Base-by-base conservation (phyloP, 2,329 filamentous ascomycete genomes). In the Phoma herbarum region DNA sequence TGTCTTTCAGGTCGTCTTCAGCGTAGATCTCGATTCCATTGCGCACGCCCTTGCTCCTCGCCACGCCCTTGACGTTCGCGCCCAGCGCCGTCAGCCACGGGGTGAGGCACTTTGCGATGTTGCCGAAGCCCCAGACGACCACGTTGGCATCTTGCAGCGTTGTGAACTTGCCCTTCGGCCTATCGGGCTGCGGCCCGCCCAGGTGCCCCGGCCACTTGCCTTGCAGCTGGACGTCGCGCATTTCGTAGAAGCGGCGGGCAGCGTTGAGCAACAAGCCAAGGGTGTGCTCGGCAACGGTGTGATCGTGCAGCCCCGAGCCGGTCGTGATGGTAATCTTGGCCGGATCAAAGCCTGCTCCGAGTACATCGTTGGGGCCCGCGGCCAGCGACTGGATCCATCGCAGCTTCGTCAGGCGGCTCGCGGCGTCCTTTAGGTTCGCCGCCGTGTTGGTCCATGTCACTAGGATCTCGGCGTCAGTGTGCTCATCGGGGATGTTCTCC, bases 311-410 rank as follows among this genome's bases (percentile, higher is more conserved):
- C 25, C 87, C 86, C 1, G 85, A 87, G 22, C 87, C 87, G 14
- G 86, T 88, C 41, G 84, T 86, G 52, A 89, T 77, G n/a, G 55
- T 61, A 47, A 86, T 78, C 51, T 78, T 77, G 52, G 78, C 71
- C 10, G 79, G 66, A 69, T 86, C 82, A 74, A 89, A 89, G 55
- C 86, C 87, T 25, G 86, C 87, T 50, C 71, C 74, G 18, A 89
- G 82, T 16, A 89, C 86, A 70, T 89, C 87, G 72, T 89, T 89
- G 65, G 87, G 87, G 0, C 87, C 87, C 0, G 87, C 86, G 33
- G 87, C 87, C 31, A 89, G 85, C 0, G 85, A 87, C 69, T 89
- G 87, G 74, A 89, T 88, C 86, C 86, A 89, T 63, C 80, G 80
- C 14, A 89, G 80, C 39, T 85, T 84, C 55, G 80, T 83, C 72